Base-by-base conservation (phyloP, 306 rosid genomes). In the Trifolium subterraneum region DNA sequence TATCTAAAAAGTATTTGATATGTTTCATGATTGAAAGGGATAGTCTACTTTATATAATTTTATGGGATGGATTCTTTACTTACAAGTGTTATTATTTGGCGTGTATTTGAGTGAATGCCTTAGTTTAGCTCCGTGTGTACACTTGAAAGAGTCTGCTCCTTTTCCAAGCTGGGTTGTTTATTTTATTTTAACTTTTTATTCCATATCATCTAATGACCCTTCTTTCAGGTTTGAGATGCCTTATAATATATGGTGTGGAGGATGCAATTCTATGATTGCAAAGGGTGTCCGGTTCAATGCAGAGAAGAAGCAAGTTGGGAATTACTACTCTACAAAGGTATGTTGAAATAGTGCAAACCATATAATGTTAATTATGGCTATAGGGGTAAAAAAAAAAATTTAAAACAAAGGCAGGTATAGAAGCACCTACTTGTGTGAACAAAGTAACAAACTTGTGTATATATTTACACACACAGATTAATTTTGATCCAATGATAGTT, bases 271-370 rank as follows among this genome's bases (percentile, higher is more conserved):
- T 68, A 94, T 94, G 97, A 94, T 94, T 83, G 97, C 88, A 4
- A 94, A 94, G 86, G 99, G 99, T 79, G 99, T 94, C 60, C 84
- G 97, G 66, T 94, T 91, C 84, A 92, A 90, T 80, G 97, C 99
- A 2, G 99, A 94, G 88, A 94, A 94, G 79, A 90, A 94, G 81
- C 95, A 92, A 92, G 95, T 90, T 68, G 98, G 95, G 78, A 90
- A 93, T 78, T 93, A 93, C 73, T 92, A 94, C 68, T 94, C 99
- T 29, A 92, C 99, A 4, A 91, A 90, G 97, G 98, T 92, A 73
- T 66, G 75, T 3, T 56, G 47, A 64, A 54, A 39, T 56, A 19
- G 50, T 48, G 70, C 71, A 47, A 35, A 47, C 16, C 75, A 68
- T 45, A 20, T 58, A n/a, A 20, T 41, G n/a, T 68, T 38, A 18